These are phyloP conservation scores for Sporodiniella umbellata DNA, from an alignment of 371 early-diverging fungal species.

Conservation along the genomic window DNA sequence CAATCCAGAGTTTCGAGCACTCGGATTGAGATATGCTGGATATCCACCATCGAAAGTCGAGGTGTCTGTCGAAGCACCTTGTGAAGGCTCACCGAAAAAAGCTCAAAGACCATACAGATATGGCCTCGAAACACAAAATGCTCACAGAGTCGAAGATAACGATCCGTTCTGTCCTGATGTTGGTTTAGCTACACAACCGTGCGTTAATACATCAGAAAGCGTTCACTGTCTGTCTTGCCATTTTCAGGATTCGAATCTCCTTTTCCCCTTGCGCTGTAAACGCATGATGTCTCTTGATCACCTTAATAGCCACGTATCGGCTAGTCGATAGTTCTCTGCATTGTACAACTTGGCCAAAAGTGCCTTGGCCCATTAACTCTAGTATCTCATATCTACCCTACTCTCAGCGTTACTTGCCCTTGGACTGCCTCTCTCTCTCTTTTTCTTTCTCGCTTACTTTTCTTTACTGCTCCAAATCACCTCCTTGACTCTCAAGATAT, in stretches of 20 bases:
- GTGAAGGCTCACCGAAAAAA: constrained; percentile 91
- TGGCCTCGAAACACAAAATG: constrained; percentile 89
- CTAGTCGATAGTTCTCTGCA: constrained; percentile 83
- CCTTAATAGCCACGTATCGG: constrained; percentile 92
- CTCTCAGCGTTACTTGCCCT: not conserved
- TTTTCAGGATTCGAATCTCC: constrained; percentile 87
- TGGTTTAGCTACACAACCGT: constrained; percentile 38
- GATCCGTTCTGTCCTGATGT: constrained; percentile 71
- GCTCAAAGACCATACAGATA: constrained; percentile 93
- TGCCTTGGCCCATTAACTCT: constrained; percentile 94
- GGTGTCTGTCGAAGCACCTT: constrained; percentile 84
- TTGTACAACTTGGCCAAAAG: constrained; percentile 98
- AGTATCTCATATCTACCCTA: constrained; percentile 71
- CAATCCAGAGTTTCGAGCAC: constrained; percentile 85
- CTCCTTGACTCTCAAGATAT: constrained; percentile 19
- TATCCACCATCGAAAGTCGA: constrained; percentile 81
- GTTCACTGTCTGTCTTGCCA: too few species aligned
- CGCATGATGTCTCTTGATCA: constrained; percentile 91
- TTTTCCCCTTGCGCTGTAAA: constrained; percentile 91
- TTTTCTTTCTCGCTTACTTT: not conserved
- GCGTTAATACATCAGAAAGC: too few species aligned
- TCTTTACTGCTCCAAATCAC: constrained; percentile 2
- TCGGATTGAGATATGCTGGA: constrained; percentile 82
- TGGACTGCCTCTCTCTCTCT: too few species aligned
- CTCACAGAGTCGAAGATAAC: constrained; percentile 76